Evolutionary conservation across 2,329 filamentous ascomycete species (phyloP).

Genomic region (Tolypocladium nubicola): DNA sequence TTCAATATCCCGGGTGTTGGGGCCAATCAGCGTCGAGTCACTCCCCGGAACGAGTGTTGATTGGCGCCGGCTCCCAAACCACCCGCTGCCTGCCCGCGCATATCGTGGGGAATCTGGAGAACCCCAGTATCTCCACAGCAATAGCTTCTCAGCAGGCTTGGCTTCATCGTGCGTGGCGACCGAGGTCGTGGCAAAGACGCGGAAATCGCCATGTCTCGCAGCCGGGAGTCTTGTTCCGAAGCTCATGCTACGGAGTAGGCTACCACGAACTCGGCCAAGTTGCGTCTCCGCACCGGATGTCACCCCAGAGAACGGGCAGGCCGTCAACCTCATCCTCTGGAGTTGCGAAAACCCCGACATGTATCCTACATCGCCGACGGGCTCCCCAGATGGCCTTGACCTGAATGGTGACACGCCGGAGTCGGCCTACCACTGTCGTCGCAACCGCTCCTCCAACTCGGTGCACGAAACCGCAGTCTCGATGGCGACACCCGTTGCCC

Average conservation of each 20-base stretch:
- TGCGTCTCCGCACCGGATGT: neutral
- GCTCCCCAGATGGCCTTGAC: neutral
- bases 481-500: neutral
- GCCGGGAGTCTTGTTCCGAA: neutral
- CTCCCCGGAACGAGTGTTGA: neutral
- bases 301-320: neutral
- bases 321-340: neutral
- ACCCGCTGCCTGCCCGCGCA: neutral
- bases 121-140: neutral
- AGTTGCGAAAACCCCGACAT: neutral
- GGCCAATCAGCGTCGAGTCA: no score
- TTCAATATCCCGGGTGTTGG: no score
- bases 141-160: neutral
- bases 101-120: neutral
- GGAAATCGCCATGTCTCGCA: neutral
- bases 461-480: neutral
- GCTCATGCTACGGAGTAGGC: neutral
- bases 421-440: neutral
- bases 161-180: neutral
- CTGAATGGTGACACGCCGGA: neutral
- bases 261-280: neutral
- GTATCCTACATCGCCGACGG: neutral
- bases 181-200: neutral
- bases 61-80: neutral
- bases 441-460: neutral